Evolutionary conservation across 2,329 filamentous ascomycete species (phyloP).

Genomic region (Pseudohalonectria lignicola): DNA sequence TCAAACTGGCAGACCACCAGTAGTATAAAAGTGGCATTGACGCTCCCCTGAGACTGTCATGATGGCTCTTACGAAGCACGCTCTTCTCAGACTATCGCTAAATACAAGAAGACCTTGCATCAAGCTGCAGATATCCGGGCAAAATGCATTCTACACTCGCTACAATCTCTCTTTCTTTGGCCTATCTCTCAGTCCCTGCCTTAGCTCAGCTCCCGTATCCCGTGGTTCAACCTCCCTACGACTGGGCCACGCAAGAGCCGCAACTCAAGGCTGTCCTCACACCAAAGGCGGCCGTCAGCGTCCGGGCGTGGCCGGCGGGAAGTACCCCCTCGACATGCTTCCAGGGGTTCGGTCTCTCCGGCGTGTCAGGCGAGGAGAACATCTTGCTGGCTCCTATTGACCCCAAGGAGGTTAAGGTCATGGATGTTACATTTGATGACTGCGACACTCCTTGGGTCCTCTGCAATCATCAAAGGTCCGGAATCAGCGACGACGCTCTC

Average conservation of each 20-base stretch:
- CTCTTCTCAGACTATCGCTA: too few species aligned
- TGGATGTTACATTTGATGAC: constrained; percentile 1
- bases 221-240: not conserved
- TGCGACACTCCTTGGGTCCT: constrained; percentile 1
- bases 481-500: not conserved
- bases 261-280: not conserved
- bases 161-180: too few species aligned
- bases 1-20: too few species aligned
- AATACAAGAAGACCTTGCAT: too few species aligned
- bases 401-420: not conserved
- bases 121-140: too few species aligned
- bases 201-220: too few species aligned
- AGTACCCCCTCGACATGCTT: not conserved
- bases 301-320: not conserved
- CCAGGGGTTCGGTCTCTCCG: not conserved
- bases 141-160: too few species aligned
- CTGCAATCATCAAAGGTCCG: not conserved
- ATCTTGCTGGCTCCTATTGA: not conserved
- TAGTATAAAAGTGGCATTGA: too few species aligned
- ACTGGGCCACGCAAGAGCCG: not conserved
- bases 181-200: too few species aligned
- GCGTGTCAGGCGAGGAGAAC: not conserved
- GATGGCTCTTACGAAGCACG: too few species aligned
- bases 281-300: not conserved
- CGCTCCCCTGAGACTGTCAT: too few species aligned